Evolutionary conservation across 2,329 filamentous ascomycete species (phyloP).

Genomic region (Paracoccidioides lutzii): DNA sequence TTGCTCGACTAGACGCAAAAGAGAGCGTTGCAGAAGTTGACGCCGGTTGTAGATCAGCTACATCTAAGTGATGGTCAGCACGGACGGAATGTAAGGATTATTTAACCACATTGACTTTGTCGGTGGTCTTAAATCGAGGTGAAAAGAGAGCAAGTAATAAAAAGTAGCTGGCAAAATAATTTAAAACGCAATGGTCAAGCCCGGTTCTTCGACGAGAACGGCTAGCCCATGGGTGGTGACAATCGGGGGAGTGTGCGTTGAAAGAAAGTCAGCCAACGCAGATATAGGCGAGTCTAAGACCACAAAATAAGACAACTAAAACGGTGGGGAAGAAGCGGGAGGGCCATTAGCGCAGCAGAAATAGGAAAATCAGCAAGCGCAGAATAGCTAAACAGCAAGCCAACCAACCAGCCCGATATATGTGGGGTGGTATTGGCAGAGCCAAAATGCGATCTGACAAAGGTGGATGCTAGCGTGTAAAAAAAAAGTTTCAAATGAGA

Average conservation of each 20-base stretch:
- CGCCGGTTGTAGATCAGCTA: conserved; percentile 3
- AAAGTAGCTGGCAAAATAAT: neutral
- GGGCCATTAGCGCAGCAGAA: conserved; percentile 3
- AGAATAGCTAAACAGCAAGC: neutral
- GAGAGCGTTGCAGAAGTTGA: conserved; percentile 34
- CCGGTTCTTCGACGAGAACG: conserved; percentile 6
- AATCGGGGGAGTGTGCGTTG: conserved; percentile 8
- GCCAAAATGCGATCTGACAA: neutral
- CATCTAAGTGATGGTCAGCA: conserved; percentile 5
- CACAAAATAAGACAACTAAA: conserved; percentile 1
- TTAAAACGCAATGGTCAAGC: conserved; percentile 5
- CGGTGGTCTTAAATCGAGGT: neutral
- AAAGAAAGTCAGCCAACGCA: conserved; percentile 7
- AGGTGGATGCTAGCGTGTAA: neutral
- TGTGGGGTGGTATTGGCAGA: neutral
- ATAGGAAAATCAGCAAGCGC: neutral
- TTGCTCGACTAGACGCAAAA: conserved; percentile 49
- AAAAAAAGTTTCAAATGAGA: neutral
- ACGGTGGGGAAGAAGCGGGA: conserved; percentile 2
- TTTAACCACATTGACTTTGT: neutral
- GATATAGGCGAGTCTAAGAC: neutral
- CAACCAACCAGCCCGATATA: neutral
- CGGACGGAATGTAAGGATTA: neutral
- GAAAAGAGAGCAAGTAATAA: neutral
- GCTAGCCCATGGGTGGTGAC: conserved; percentile 3